Percentiles rank a stretch among this genome's conserved stretches.
Conservation (phyloP, 2,329 filamentous ascomycete species). For the Fusarium oxysporum region DNA sequence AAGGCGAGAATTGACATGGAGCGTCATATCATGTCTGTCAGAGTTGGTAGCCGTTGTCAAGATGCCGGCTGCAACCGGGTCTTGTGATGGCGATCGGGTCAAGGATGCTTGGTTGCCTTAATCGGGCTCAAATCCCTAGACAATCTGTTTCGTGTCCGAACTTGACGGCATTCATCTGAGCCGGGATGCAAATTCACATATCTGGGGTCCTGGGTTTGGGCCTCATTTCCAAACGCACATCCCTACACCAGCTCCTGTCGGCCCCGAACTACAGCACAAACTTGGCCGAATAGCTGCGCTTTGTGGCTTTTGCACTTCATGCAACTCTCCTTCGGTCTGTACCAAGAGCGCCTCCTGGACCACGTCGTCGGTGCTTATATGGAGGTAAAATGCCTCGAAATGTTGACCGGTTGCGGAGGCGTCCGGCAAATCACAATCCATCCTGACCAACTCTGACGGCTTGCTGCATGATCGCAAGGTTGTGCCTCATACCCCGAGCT, state of each 20-base stretch:
- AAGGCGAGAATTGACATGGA: constrained; percentile 7
- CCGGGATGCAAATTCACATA: constrained; percentile 10
- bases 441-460: constrained; percentile 31
- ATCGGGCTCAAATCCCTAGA: constrained; percentile 21
- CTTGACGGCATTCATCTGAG: constrained; percentile 26
- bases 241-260: constrained; percentile 8
- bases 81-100: constrained; percentile 35
- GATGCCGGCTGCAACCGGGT: constrained; percentile 32
- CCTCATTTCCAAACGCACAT: constrained; percentile 30
- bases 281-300: constrained; percentile 24
- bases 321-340: constrained; percentile 40
- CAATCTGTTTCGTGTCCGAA: constrained; percentile 11
- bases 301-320: constrained; percentile 31
- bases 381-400: constrained; percentile 20
- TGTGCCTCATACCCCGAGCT: constrained; percentile 16
- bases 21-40: constrained; percentile 19
- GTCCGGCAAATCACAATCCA: constrained; percentile 29
- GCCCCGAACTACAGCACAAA: constrained; percentile 11
- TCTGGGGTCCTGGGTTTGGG: constrained; percentile 21
- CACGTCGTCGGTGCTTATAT: constrained; percentile 36
- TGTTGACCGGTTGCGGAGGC: constrained; percentile 38
- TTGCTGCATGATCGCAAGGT: constrained; percentile 42
- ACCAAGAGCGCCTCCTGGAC: constrained; percentile 32
- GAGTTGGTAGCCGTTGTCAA: constrained; percentile 34
- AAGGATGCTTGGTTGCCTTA: constrained; percentile 36